phyloP scores from a whole-genome alignment of 2,329 filamentous ascomycete genomes.

The Trichophyton benhamiae region DNA sequence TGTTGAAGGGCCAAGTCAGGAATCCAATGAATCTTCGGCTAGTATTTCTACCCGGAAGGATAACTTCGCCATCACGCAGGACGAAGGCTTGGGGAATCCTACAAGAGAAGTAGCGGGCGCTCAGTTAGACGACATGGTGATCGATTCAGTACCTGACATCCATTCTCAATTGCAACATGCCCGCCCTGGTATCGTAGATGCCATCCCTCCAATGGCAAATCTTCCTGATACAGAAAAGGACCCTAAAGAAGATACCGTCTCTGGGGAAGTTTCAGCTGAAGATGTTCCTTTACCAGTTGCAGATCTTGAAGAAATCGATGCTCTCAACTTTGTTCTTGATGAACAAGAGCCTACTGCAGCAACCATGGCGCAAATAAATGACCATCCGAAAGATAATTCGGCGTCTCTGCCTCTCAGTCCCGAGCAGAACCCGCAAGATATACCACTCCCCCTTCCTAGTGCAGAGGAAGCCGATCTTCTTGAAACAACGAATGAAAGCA shows the following conservation, averaged over 20 bases:
- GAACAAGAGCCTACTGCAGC: not conserved
- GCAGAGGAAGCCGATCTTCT: not conserved
- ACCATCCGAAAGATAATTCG: not conserved
- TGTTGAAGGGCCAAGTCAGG: constrained; percentile 2
- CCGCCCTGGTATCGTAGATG: not conserved
- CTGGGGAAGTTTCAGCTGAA: not conserved
- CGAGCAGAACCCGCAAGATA: not conserved
- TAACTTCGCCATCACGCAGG: constrained; percentile 17
- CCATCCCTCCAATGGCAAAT: not conserved
- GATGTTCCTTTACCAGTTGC: not conserved
- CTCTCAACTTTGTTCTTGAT: not conserved
- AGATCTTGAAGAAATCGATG: not conserved
- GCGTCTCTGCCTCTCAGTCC: not conserved
- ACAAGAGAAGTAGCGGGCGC: not conserved
- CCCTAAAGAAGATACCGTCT: not conserved
- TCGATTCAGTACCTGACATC: not conserved
- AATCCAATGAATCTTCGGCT: not conserved
- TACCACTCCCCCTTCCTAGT: not conserved
- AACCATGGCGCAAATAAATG: too few relatives aligned
- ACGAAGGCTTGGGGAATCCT: not conserved
- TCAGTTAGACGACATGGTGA: not conserved
- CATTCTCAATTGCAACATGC: not conserved
- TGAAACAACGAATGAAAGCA: not conserved
- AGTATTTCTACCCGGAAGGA: constrained; percentile 13
- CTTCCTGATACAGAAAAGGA: not conserved